Evolutionary conservation across 169 alveolate species (phyloP), one percentile per base, ranked within the genome.

Genomic region (Eimeria maxima): DNA sequence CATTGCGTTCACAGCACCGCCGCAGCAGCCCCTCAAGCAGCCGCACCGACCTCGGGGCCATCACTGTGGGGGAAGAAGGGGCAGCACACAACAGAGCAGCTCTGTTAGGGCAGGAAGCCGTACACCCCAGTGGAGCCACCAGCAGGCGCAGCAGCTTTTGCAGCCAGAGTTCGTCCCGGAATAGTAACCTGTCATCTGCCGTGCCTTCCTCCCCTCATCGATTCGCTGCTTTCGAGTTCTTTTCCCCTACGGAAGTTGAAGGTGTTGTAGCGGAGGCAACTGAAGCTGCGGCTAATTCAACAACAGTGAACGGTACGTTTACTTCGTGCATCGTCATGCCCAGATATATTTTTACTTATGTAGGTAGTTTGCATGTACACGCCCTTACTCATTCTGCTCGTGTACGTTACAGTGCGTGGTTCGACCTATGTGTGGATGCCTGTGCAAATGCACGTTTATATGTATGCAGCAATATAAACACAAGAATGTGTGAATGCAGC

Each of bases 11-110:
- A 14, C 80, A 65, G 18, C 84, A 65, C 27, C 44, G 67, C 69
- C 94, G 65, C 67, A 87, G 67, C 94, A 87, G 94, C 94, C 65
- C 50, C 57, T 65, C 84, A 2, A 87, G 94, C 83, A 87, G 94
- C 94, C 69, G 67, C 24, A 33, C 63, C 14, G 83, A 65, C 55
- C 81, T 65, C 14, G 93, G 93, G 63, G 44, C 55, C 50, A 22
- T 47, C 50, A 63, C 71, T 14, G 27, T 8, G 94, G 94, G 83
- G 60, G 94, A 65, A 2, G 94, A 87, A 22, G 78, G 42, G 44
- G 69, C 29, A 24, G 80, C 29, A 24, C 10, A 33, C 55, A 57
- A 38, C 38, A 80, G 89, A 16, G 67, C 69, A 47, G 22, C 83
- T 44, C 44, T 65, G 84, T 24, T 63, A 47, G 83, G 71, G 47